These are phyloP conservation scores for Diaporthe destruens DNA, from an alignment of 2,329 filamentous ascomycete species.

Conservation along the genomic window DNA sequence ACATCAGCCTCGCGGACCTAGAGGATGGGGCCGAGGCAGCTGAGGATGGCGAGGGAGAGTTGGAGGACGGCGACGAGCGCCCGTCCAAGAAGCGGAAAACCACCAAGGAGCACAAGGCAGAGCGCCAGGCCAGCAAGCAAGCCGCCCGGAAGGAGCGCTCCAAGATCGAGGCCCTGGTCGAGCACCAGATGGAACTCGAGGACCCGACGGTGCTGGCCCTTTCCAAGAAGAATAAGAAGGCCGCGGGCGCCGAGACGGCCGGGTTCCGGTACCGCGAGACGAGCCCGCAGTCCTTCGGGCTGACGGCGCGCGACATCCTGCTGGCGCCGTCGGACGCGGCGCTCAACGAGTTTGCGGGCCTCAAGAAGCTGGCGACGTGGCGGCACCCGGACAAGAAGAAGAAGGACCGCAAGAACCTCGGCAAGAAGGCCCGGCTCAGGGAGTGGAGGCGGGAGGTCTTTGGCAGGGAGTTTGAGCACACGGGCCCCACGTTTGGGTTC, in stretches of 20 bases:
- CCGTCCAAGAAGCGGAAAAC: conserved; percentile 71
- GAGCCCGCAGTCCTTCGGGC: conserved; percentile 88
- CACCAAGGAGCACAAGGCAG: conserved; percentile 70
- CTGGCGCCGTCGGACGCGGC: conserved; percentile 85
- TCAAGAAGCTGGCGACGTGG: conserved; percentile 96
- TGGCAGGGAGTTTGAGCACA: conserved; percentile 68
- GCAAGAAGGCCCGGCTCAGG: conserved; percentile 91
- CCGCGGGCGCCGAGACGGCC: conserved; percentile 44
- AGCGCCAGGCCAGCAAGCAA: conserved; percentile 71
- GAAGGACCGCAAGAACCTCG: conserved; percentile 86
- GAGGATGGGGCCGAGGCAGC: conserved; percentile 54
- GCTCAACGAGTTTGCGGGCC: conserved; percentile 89
- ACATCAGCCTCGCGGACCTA: conserved; percentile 68
- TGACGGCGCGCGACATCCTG: conserved; percentile 91
- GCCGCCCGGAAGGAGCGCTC: conserved; percentile 83
- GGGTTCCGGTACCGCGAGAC: conserved; percentile 96
- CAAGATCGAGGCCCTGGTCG: conserved; percentile 87
- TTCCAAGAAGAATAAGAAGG: conserved; percentile 54
- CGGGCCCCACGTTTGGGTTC: conserved; percentile 70
- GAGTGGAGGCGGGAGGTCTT: conserved; percentile 83
- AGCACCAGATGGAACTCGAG: conserved; percentile 82
- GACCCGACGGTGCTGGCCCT: conserved; percentile 69
- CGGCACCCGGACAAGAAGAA: conserved; percentile 90
- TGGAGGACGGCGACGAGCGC: conserved; percentile 58
- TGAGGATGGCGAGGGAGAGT: conserved; percentile 52